phyloP scores from a whole-genome alignment of 202 grass and related monocot genomes.

The Saccharum hybrid region DNA sequence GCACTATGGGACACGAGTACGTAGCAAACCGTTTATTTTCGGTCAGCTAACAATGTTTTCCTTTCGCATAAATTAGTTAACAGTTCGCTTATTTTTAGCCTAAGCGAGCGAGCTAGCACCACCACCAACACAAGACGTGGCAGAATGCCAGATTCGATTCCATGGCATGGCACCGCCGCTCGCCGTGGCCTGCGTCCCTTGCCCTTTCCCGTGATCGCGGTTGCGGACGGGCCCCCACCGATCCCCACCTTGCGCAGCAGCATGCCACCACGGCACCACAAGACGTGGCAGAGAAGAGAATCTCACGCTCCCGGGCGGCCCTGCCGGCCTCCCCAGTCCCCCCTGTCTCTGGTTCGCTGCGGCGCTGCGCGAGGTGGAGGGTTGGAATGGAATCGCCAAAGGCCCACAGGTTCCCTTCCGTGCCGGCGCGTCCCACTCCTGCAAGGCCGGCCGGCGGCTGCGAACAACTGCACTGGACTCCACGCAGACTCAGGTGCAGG shows the following conservation, averaged over 20 bases:
- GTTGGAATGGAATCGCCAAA: no score
- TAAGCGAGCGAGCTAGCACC: no score
- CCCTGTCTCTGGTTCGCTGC: no score
- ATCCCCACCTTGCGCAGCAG: neutral
- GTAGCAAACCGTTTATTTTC: no score
- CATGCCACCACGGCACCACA: neutral
- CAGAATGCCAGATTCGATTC: constrained; percentile 22
- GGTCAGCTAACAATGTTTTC: no score
- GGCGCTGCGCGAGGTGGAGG: neutral
- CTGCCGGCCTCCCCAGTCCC: no score
- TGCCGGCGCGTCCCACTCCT: neutral
- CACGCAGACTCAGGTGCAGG: neutral
- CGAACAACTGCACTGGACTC: neutral
- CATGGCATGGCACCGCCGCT: neutral
- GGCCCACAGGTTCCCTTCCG: neutral
- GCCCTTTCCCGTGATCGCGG: constrained; percentile 34
- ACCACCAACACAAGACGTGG: neutral
- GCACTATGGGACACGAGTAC: neutral
- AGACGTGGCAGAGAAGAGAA: neutral
- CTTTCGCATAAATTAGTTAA: no score
- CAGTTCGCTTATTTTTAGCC: no score
- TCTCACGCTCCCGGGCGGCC: neutral
- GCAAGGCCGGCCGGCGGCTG: neutral
- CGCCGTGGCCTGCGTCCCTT: neutral
- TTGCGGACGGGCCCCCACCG: constrained; percentile 16